Conservation (phyloP, 495 filamentous ascomycete species). For the Penicillium maclennaniae region DNA sequence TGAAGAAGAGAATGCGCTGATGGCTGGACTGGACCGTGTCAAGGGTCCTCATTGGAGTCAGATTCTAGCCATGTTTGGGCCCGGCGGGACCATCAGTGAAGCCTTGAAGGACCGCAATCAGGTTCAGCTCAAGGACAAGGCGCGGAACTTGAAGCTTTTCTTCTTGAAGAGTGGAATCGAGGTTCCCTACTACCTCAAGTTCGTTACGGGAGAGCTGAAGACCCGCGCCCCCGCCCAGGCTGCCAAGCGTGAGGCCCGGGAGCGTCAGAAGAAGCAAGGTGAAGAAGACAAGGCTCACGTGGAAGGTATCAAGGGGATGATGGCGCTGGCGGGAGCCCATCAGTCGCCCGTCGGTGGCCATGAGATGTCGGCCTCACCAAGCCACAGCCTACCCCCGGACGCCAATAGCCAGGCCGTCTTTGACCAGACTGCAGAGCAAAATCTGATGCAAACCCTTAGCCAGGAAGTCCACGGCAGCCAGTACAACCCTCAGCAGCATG, state of each 20-base stretch:
- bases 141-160: constrained; percentile 89
- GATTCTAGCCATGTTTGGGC: constrained; percentile 84
- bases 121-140: constrained; percentile 94
- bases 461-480: constrained; percentile 47
- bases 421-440: constrained; percentile 47
- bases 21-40: constrained; percentile 87
- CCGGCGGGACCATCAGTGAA: constrained; percentile 76
- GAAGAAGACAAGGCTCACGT: constrained; percentile 70
- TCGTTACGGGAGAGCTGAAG: constrained; percentile 90
- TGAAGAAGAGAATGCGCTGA: constrained; percentile 88
- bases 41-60: constrained; percentile 96
- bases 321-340: constrained; percentile 53
- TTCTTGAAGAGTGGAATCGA: constrained; percentile 92
- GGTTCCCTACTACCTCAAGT: constrained; percentile 86
- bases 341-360: constrained; percentile 35
- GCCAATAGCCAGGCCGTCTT: constrained; percentile 32
- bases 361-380: constrained; percentile 47
- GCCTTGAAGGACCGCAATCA: constrained; percentile 90
- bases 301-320: constrained; percentile 68
- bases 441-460: constrained; percentile 46
- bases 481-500: constrained; percentile 33
- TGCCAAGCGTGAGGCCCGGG: constrained; percentile 75
- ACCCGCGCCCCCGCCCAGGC: constrained; percentile 83
- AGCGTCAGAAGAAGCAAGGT: constrained; percentile 59
- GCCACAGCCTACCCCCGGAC: constrained; percentile 39